Conservation (phyloP, 306 rosid species). For the Cucurbita ficifolia region DNA sequence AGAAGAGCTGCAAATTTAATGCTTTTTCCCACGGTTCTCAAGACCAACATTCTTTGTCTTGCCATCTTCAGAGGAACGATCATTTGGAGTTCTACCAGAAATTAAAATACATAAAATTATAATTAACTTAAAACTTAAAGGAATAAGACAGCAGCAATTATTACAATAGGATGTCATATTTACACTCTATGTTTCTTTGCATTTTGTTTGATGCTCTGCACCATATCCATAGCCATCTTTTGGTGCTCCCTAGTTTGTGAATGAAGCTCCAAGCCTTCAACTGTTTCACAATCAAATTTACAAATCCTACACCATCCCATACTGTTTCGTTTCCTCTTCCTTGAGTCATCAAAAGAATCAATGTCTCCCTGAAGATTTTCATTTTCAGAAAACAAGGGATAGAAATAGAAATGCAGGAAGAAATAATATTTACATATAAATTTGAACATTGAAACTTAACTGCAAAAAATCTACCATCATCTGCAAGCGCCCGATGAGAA, state of each 20-base stretch:
- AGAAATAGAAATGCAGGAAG: neutral
- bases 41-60: conserved; percentile 28
- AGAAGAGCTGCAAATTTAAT: conserved; percentile 27
- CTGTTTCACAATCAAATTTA: conserved; percentile 88
- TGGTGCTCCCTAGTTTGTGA: conserved; percentile 96
- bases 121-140: neutral
- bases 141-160: conserved; percentile 6
- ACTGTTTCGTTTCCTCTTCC: conserved; percentile 60
- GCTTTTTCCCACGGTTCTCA: conserved; percentile 57
- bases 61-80: conserved; percentile 57
- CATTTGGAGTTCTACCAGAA: conserved; percentile 35
- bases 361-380: conserved; percentile 49
- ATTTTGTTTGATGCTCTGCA: conserved; percentile 73
- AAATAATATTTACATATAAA: neutral
- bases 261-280: conserved; percentile 91
- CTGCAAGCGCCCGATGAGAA: conserved; percentile 58
- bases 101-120: neutral
- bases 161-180: conserved; percentile 12
- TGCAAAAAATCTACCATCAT: conserved; percentile 48
- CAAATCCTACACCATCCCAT: conserved; percentile 99
- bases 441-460: conserved; percentile 36
- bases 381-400: conserved; percentile 6
- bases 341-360: conserved; percentile 47
- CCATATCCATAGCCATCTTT: conserved; percentile 86
- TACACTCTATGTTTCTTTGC: conserved; percentile 72